These are phyloP conservation scores for Daedaleopsis sinensis DNA, from an alignment of 768 basidiomycete species.

Conservation along the genomic window DNA sequence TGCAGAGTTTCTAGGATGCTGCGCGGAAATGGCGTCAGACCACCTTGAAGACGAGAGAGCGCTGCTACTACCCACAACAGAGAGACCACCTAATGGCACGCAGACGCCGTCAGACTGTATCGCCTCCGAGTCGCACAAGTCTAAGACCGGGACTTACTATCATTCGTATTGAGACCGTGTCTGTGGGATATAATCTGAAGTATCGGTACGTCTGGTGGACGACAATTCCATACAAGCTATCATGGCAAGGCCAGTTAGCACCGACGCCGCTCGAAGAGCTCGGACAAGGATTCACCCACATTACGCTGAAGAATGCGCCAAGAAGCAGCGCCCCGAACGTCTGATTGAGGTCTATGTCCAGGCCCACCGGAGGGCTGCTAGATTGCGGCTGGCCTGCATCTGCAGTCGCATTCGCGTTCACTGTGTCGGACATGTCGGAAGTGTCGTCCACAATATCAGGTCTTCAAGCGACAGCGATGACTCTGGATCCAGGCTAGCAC, in stretches of 20 bases:
- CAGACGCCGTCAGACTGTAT: not conserved
- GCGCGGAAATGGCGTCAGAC: not conserved
- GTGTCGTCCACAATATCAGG: too few species aligned
- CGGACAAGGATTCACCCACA: not conserved
- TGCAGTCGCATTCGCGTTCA: too few species aligned
- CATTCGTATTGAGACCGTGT: not conserved
- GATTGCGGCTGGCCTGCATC: too few species aligned
- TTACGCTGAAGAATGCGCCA: not conserved
- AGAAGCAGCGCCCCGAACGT: not conserved
- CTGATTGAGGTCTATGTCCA: too few species aligned
- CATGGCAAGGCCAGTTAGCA: not conserved
- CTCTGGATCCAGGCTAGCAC: too few species aligned
- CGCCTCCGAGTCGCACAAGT: not conserved
- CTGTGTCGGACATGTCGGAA: too few species aligned
- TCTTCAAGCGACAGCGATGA: too few species aligned
- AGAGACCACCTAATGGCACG: not conserved
- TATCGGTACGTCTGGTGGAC: slow-evolving; percentile 8
- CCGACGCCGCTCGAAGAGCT: not conserved
- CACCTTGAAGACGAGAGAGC: not conserved
- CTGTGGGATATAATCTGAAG: slow-evolving; percentile 9
- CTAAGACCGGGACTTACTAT: not conserved
- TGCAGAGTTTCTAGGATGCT: not conserved
- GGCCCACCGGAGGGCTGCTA: too few species aligned
- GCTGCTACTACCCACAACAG: too few species aligned
- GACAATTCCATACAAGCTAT: slow-evolving; percentile 7